Percentiles rank a stretch among this genome's conserved stretches.
These are phyloP conservation scores for Staphylotrichum tortipilum DNA, from an alignment of 495 filamentous ascomycete genomes.

Conservation along the genomic window DNA sequence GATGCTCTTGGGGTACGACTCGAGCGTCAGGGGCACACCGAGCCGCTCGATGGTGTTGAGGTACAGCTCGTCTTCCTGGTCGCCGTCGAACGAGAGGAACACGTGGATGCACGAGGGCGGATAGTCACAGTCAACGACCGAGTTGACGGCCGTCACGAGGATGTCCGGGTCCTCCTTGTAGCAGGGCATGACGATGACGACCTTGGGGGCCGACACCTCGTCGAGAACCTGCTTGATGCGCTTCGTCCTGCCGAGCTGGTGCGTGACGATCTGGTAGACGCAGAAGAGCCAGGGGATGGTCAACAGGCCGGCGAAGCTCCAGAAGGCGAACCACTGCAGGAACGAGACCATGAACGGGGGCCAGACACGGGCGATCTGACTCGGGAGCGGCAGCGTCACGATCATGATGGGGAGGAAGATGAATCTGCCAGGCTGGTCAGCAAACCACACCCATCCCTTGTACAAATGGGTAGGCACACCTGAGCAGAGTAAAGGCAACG, in stretches of 20 bases:
- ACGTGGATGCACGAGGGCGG: slow-evolving; percentile 89
- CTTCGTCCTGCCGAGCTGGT: slow-evolving; percentile 70
- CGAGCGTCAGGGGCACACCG: slow-evolving; percentile 69
- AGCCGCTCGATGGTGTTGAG: slow-evolving; percentile 81
- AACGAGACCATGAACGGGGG: slow-evolving; percentile 55
- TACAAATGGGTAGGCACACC: slow-evolving; percentile 51
- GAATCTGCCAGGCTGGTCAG: slow-evolving; percentile 42
- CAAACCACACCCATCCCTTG: neutral
- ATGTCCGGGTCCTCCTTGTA: slow-evolving; percentile 87
- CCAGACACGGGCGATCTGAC: slow-evolving; percentile 59
- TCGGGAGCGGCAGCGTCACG: slow-evolving; percentile 81
- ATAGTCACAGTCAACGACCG: slow-evolving; percentile 91
- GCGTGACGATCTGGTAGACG: slow-evolving; percentile 79
- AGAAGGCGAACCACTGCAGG: slow-evolving; percentile 95
- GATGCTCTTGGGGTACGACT: slow-evolving; percentile 80
- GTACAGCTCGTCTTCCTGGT: slow-evolving; percentile 79
- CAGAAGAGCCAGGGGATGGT: slow-evolving; percentile 90
- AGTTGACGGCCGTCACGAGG: slow-evolving; percentile 83
- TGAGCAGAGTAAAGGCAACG: slow-evolving; percentile 60
- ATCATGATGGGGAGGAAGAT: slow-evolving; percentile 93
- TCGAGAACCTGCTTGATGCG: slow-evolving; percentile 78
- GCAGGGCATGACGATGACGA: slow-evolving; percentile 95
- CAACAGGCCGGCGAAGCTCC: slow-evolving; percentile 79
- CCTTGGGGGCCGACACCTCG: slow-evolving; percentile 80
- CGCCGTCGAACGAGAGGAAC: slow-evolving; percentile 93